phyloP scores from a whole-genome alignment of 2,329 filamentous ascomycete species.

The Chaetomiaceae sp. region DNA sequence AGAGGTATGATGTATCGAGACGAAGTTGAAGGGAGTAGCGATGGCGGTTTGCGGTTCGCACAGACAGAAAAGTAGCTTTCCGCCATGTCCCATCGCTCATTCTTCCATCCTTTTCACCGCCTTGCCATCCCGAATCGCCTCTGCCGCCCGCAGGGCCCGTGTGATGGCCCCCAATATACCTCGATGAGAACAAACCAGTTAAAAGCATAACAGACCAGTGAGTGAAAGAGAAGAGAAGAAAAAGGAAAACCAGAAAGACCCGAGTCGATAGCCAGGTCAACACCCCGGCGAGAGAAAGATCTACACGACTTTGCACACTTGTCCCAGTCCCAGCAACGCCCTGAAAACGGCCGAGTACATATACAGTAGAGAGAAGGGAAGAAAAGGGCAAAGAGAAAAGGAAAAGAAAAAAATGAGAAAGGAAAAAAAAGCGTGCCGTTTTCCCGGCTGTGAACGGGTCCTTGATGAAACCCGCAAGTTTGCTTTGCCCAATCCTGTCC shows the following conservation, averaged over 20 bases:
- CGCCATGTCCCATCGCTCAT: too few species aligned
- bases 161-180: too few species aligned
- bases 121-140: too few species aligned
- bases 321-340: conserved; percentile 9
- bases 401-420: neutral
- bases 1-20: too few species aligned
- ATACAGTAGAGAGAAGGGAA: neutral
- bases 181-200: too few species aligned
- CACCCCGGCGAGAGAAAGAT: neutral
- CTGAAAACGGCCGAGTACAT: neutral
- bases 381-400: neutral
- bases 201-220: neutral
- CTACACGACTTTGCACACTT: conserved; percentile 9
- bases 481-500: neutral
- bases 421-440: neutral
- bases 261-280: neutral
- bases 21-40: too few species aligned
- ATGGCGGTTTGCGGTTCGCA: too few species aligned
- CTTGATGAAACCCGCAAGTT: neutral
- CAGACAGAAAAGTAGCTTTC: too few species aligned
- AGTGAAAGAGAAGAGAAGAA: neutral
- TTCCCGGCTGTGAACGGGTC: neutral
- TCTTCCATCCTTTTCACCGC: too few species aligned
- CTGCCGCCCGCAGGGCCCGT: too few species aligned
- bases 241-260: neutral